A percentile compares a stretch with the other conserved stretches of the same genome.
Evolutionary conservation across 2,329 filamentous ascomycete genomes (phyloP).

Genomic region (Xylariaceae sp.): DNA sequence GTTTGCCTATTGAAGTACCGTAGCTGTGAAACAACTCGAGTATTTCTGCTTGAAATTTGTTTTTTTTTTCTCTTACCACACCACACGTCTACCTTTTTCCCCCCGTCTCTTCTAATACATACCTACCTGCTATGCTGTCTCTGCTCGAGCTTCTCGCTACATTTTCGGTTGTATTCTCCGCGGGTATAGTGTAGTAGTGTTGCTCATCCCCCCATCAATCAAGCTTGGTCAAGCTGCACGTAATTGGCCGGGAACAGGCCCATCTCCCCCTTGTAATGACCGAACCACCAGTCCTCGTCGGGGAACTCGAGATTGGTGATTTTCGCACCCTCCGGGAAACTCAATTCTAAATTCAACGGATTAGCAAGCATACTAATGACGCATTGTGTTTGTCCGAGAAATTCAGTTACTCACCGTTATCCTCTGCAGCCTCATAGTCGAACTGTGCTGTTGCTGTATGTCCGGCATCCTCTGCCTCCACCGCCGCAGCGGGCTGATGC

Average conservation of each 20-base stretch:
- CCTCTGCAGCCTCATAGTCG: constrained; percentile 95
- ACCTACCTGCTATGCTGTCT: constrained; percentile 12
- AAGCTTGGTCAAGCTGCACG: constrained; percentile 44
- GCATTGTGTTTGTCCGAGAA: background rate
- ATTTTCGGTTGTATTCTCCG: background rate
- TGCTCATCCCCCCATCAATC: constrained; percentile 30
- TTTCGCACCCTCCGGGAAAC: constrained; percentile 83
- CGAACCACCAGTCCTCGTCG: constrained; percentile 98
- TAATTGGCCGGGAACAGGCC: constrained; percentile 82
- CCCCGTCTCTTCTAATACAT: constrained; percentile 6
- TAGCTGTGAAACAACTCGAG: constrained; percentile 1
- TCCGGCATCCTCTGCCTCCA: constrained; percentile 33
- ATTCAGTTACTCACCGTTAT: constrained; percentile 58
- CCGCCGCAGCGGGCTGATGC: constrained; percentile 33
- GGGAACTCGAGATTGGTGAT: constrained; percentile 87
- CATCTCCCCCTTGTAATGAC: constrained; percentile 69
- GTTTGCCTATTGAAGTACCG: too few species aligned
- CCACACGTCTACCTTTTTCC: constrained; percentile 12
- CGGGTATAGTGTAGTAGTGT: background rate
- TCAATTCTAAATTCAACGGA: constrained; percentile 52
- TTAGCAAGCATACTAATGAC: constrained; percentile 21
- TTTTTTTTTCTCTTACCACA: constrained; percentile 10
- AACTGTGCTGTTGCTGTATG: constrained; percentile 80
- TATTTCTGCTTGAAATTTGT: background rate
- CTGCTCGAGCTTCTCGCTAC: constrained; percentile 5